Base-by-base conservation (phyloP, 169 alveolate species). In the Plasmodium billcollinsi region DNA sequence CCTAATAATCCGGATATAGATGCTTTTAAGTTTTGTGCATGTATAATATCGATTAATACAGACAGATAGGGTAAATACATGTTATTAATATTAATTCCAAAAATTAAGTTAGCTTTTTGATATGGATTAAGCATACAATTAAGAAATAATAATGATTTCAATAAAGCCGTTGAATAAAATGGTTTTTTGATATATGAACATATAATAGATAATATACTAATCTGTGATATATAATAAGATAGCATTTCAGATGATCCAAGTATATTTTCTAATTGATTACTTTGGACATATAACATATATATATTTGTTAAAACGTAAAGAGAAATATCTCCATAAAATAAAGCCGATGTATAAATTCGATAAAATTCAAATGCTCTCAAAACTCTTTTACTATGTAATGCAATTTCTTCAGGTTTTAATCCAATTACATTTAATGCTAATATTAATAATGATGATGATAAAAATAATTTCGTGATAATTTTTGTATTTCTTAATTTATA, bases 311-410 rank as follows among this genome's bases (percentile, higher is more conserved):
- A 66, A 21, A 78, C 89, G 43, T 78, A 78, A 29, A 78, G 49
- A 47, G 89, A 78, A n/a, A 78, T 78, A 59, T 78, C 89, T 8
- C 89, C 89, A 50, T 78, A 78, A 66, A 78, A 78, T 47, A 78
- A 66, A 49, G 89, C 89, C 49, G 89, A 78, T 65, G 89, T 78
- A 65, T 65, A 39, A 65, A 78, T 78, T 78, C 89, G 24, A 71
- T 78, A 78, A 78, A 78, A 78, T 39, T 78, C 89, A 78, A 78
- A 78, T 29, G 89, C 75, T 50, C 89, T 65, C 56, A 78, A 39
- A 26, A 78, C 45, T 78, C 89, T 78, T 67, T 78, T 78, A 78
- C 49, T 70, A 61, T 78, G 89, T 66, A 78, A 43, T 50, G 89
- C 89, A 39, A 78, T 78, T 45, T 78, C 89, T 78, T 78, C 89